phyloP scores from a whole-genome alignment of 192 early-diverging fungal genomes.

The Phlyctochytrium planicorne region DNA sequence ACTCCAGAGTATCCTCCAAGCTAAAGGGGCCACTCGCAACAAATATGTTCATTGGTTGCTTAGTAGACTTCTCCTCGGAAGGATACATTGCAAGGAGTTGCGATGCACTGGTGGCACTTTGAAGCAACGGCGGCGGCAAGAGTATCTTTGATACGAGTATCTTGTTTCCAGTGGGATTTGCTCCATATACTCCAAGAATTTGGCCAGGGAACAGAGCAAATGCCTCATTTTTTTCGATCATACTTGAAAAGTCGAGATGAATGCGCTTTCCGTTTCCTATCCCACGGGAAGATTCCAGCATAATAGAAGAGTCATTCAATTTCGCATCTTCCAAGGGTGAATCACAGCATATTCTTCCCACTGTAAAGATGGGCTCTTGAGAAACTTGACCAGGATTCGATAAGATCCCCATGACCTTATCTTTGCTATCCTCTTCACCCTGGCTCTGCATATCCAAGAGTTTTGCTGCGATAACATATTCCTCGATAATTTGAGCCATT shows the following conservation, averaged over 20 bases:
- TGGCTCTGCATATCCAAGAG: not conserved
- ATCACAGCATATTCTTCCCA: constrained; percentile 80
- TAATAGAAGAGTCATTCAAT: constrained; percentile 67
- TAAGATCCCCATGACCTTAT: too few relatives aligned
- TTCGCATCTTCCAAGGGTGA: constrained; percentile 53
- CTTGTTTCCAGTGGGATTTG: constrained; percentile 39
- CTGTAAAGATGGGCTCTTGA: constrained; percentile 62
- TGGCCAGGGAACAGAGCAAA: constrained; percentile 90
- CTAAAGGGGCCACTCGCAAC: constrained; percentile 87
- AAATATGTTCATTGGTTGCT: constrained; percentile 54
- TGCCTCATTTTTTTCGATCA: constrained; percentile 37
- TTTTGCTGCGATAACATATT: constrained; percentile 16
- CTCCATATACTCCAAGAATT: constrained; percentile 72
- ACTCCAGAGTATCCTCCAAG: constrained; percentile 70
- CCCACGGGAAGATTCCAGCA: constrained; percentile 78
- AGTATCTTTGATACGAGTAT: constrained; percentile 34
- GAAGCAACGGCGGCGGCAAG: constrained; percentile 47
- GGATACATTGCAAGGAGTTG: constrained; percentile 46
- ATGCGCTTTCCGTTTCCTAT: constrained; percentile 73
- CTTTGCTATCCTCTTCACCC: not conserved
- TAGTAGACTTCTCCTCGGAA: constrained; percentile 27
- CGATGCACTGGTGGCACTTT: constrained; percentile 44
- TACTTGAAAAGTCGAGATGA: constrained; percentile 56
- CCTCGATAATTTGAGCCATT: constrained; percentile 45
- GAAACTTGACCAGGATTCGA: constrained; percentile 16